Conservation (phyloP, 257 asterid genomes). For the Cinchona pubescens region DNA sequence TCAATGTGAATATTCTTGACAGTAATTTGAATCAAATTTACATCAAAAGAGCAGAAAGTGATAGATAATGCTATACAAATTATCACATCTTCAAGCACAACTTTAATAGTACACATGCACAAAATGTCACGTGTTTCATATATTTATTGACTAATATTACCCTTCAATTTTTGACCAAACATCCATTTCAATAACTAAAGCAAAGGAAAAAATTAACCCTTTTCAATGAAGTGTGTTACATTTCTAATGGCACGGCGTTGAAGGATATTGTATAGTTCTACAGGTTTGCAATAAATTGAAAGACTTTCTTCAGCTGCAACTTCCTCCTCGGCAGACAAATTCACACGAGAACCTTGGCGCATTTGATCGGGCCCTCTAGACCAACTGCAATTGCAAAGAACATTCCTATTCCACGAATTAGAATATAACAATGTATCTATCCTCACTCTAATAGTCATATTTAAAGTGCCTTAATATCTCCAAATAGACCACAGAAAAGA, state of each 20-base stretch:
- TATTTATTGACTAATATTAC: not conserved
- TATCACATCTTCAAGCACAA: not conserved
- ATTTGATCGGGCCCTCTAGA: conserved; percentile 74
- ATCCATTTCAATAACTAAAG: not conserved
- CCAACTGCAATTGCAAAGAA: conserved; percentile 80
- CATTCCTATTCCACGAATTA: conserved; percentile 56
- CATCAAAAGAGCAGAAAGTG: not conserved
- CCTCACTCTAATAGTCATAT: conserved; percentile 23
- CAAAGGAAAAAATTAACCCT: not conserved
- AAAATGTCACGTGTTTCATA: not conserved
- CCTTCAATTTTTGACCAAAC: not conserved
- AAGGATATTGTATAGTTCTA: conserved; percentile 86
- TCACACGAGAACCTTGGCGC: conserved; percentile 86
- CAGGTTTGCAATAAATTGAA: conserved; percentile 89
- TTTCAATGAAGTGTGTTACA: conserved; percentile 36
- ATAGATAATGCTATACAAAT: not conserved
- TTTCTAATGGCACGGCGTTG: conserved; percentile 84
- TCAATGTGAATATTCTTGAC: not conserved
- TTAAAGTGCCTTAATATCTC: conserved; percentile 24
- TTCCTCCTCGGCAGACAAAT: conserved; percentile 88
- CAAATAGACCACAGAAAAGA: conserved; percentile 1
- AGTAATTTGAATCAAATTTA: not conserved
- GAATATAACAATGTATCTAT: conserved; percentile 31
- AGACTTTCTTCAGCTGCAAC: conserved; percentile 95
- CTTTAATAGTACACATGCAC: not conserved